These are phyloP conservation scores for Xylaria hypoxylon DNA, from an alignment of 2,329 filamentous ascomycete species.

Conservation along the genomic window DNA sequence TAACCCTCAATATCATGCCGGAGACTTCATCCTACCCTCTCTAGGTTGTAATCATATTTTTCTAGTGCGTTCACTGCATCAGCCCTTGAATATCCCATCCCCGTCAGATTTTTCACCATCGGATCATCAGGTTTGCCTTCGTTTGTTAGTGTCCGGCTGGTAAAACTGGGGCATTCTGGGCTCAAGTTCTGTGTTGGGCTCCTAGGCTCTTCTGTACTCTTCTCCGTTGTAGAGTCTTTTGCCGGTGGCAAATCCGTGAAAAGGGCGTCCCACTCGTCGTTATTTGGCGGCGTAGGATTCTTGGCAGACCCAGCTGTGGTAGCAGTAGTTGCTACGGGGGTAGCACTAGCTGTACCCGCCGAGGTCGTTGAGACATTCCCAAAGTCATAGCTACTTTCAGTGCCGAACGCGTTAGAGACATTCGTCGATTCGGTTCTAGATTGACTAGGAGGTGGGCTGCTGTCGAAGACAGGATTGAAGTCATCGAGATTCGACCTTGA, in stretches of 20 bases:
- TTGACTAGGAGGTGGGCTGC: conserved; percentile 67
- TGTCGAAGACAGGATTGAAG: conserved; percentile 86
- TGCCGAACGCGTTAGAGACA: conserved; percentile 59
- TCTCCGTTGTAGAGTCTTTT: conserved; percentile 48
- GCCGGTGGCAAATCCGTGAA: conserved; percentile 82
- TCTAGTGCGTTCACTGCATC: conserved; percentile 85
- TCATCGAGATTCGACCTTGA: conserved; percentile 78
- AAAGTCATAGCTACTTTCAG: conserved; percentile 71
- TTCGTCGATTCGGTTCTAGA: conserved; percentile 64
- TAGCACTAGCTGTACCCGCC: conserved; percentile 45
- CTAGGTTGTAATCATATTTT: conserved; percentile 95
- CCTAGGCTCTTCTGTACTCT: conserved; percentile 42
- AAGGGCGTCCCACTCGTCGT: conserved; percentile 94
- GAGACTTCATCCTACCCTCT: conserved; percentile 74
- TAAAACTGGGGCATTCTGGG: conserved; percentile 45
- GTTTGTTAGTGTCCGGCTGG: conserved; percentile 76
- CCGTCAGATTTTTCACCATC: conserved; percentile 87
- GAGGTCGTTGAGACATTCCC: conserved; percentile 58
- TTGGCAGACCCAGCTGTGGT: conserved; percentile 55
- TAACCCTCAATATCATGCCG: conserved; percentile 30
- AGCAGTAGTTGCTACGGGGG: conserved; percentile 53
- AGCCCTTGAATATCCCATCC: conserved; percentile 85
- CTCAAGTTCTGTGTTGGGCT: conserved; percentile 45
- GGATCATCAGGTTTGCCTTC: conserved; percentile 89
- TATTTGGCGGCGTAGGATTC: conserved; percentile 58